Evolutionary conservation across 495 filamentous ascomycete species (phyloP).

Genomic region (Cairneyella variabilis): DNA sequence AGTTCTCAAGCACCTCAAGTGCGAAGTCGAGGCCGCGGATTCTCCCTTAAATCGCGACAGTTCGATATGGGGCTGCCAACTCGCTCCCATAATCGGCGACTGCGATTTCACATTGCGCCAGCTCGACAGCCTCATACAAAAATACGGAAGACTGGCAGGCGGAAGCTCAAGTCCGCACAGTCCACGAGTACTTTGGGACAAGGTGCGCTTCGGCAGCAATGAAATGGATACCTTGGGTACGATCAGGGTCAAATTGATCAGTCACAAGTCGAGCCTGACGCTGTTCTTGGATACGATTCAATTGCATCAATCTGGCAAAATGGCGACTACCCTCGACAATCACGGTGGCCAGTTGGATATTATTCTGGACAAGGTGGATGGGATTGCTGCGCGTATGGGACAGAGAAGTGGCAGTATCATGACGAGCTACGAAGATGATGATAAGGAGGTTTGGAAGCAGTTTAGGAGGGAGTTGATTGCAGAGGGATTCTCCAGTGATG

Average conservation of each 20-base stretch:
- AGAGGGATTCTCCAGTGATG: slow-evolving; percentile 47
- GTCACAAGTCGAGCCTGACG: slow-evolving; percentile 22
- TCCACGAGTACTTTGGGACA: slow-evolving; percentile 7
- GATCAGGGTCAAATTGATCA: slow-evolving; percentile 25
- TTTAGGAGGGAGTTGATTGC: slow-evolving; percentile 48
- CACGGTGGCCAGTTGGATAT: slow-evolving; percentile 34
- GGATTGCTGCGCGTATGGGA: slow-evolving; percentile 42
- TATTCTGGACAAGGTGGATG: slow-evolving; percentile 49
- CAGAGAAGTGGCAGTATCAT: slow-evolving; percentile 34
- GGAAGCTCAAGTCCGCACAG: neutral
- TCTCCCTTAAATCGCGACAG: slow-evolving; percentile 39
- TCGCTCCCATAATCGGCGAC: slow-evolving; percentile 44
- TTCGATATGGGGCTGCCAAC: slow-evolving; percentile 34
- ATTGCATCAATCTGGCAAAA: slow-evolving; percentile 12
- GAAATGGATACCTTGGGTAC: slow-evolving; percentile 25
- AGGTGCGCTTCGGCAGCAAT: slow-evolving; percentile 14
- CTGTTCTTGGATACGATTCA: slow-evolving; percentile 23
- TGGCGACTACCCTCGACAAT: slow-evolving; percentile 17
- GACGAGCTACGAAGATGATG: slow-evolving; percentile 35
- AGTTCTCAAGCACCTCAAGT: slow-evolving; percentile 44
- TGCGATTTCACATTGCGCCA: slow-evolving; percentile 42
- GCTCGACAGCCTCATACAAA: slow-evolving; percentile 24
- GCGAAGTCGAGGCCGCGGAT: slow-evolving; percentile 44
- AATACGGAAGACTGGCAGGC: slow-evolving; percentile 15
- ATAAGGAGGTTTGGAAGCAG: slow-evolving; percentile 47